These are phyloP conservation scores for Plasmodium ovale DNA, from an alignment of 169 alveolate genomes.

Conservation along the genomic window DNA sequence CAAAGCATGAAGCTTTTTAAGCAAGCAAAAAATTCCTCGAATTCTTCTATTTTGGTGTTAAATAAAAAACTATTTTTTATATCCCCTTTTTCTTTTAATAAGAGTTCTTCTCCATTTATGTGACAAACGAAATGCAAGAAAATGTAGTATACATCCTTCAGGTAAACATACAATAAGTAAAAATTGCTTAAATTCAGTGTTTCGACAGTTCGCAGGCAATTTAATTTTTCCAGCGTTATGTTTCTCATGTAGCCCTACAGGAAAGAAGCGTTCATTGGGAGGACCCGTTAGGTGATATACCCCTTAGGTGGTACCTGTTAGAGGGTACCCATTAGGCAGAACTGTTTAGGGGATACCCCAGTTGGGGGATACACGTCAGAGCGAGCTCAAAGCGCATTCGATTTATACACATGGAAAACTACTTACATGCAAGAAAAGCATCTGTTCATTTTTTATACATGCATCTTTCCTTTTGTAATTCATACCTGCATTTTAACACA, in stretches of 20 bases:
- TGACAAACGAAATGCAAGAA: slow-evolving; percentile 15
- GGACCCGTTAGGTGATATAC: no score
- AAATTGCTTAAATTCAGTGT: slow-evolving; percentile 21
- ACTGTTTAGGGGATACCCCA: no score
- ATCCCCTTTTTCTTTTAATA: neutral
- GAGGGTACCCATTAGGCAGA: no score
- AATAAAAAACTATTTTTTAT: slow-evolving; percentile 31
- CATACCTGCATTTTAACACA: slow-evolving; percentile 32
- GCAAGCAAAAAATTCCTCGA: slow-evolving; percentile 1
- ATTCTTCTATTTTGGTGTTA: slow-evolving; percentile 25
- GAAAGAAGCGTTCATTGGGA: no score
- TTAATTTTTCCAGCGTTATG: slow-evolving; percentile 32
- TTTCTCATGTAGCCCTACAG: slow-evolving; percentile 51
- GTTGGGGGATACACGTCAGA: no score
- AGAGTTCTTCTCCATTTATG: slow-evolving; percentile 3
- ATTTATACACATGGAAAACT: no score
- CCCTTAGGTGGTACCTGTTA: no score
- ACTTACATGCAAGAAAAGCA: no score
- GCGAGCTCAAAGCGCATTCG: no score
- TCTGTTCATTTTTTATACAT: no score
- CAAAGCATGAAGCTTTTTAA: neutral
- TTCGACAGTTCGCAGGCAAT: slow-evolving; percentile 11
- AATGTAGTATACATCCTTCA: slow-evolving; percentile 41
- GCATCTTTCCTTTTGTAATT: neutral
- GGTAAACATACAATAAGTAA: slow-evolving; percentile 24